Conservation (phyloP, 331 rosid genomes). For the Pyrus hybrid region DNA sequence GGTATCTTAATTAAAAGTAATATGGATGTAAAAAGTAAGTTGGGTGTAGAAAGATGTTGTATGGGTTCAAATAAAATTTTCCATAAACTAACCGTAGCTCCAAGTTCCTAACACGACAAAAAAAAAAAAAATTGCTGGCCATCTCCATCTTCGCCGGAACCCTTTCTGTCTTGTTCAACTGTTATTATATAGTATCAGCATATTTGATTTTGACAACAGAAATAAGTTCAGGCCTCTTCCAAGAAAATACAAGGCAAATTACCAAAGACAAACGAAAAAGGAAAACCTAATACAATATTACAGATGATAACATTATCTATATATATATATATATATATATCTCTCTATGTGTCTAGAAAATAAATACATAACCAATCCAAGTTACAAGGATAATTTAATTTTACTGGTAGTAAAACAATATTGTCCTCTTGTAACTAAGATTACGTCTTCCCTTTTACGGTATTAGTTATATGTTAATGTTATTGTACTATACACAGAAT, state of each 20-base stretch:
- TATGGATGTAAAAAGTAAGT: too few species aligned
- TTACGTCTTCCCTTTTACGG: neutral
- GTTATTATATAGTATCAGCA: neutral
- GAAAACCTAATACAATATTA: neutral
- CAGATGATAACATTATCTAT: neutral
- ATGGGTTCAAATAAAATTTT: too few species aligned
- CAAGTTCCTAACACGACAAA: neutral
- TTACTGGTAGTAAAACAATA: neutral
- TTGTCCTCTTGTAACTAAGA: slow-evolving; percentile 5
- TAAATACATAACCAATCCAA: neutral
- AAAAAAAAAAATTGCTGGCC: neutral
- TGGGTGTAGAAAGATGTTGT: too few species aligned
- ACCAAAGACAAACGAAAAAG: neutral
- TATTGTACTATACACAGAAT: neutral
- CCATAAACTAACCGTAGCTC: neutral
- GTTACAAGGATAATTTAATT: neutral
- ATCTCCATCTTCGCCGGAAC: neutral
- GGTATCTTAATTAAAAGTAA: too few species aligned
- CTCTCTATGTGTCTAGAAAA: neutral
- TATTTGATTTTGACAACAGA: neutral
- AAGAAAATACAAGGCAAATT: neutral
- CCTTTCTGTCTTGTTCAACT: neutral
- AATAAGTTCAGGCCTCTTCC: neutral
- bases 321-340: too few species aligned
- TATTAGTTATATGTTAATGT: neutral